Conservation (phyloP, 2,329 filamentous ascomycete species). For the Fusarium acutatum region DNA sequence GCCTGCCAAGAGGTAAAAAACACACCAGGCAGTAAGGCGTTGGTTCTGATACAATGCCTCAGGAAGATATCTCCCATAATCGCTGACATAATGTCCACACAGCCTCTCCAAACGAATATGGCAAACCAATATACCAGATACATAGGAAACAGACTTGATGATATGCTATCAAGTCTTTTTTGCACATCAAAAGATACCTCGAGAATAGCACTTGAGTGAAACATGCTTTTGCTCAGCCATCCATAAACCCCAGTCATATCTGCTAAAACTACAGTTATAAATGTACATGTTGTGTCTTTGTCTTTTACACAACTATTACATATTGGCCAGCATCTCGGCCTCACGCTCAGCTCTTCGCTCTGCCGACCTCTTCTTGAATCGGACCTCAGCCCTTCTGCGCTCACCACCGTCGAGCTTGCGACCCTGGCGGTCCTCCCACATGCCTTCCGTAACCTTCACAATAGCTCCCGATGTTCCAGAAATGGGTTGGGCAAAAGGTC, state of each 20-base stretch:
- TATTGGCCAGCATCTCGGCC: conserved; percentile 47
- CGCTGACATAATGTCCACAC: neutral
- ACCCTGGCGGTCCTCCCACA: conserved; percentile 90
- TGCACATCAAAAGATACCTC: neutral
- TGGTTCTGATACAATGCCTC: neutral
- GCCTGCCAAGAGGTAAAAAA: neutral
- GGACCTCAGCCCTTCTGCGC: conserved; percentile 83
- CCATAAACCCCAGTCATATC: conserved; percentile 25
- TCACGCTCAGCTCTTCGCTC: conserved; percentile 76
- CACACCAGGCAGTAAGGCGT: conserved; percentile 1
- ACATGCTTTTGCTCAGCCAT: conserved; percentile 27
- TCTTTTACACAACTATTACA: conserved; percentile 40
- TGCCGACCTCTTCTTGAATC: conserved; percentile 83
- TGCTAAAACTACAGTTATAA: conserved; percentile 45
- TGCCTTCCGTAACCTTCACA: conserved; percentile 80
- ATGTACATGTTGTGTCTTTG: conserved; percentile 38
- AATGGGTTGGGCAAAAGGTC: conserved; percentile 76
- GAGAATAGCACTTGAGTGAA: neutral
- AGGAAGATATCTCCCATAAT: neutral
- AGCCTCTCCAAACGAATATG: too few species aligned
- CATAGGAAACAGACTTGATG: neutral
- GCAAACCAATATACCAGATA: neutral
- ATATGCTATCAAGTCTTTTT: neutral
- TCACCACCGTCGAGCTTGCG: conserved; percentile 97
- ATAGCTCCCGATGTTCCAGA: conserved; percentile 71